Conservation (phyloP, 179 eudicot genomes). For the Sideroxylon spinosum region DNA sequence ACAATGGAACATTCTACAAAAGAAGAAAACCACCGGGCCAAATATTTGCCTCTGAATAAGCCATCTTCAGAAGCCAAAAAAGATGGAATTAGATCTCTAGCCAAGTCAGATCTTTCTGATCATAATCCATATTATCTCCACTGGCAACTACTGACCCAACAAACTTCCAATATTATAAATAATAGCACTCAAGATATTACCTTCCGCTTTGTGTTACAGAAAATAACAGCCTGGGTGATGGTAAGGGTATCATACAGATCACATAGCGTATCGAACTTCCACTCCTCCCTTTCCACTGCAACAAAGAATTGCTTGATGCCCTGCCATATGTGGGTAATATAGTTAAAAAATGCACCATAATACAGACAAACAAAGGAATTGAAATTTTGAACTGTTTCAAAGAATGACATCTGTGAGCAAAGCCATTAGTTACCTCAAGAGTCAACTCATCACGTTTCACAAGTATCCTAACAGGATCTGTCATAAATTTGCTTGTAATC, state of each 20-base stretch:
- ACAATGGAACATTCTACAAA: no score
- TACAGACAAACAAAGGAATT: not conserved
- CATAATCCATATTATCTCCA: no score
- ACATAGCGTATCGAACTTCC: conserved; percentile 96
- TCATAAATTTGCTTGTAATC: conserved; percentile 95
- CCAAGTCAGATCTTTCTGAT: no score
- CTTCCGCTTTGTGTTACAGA: conserved; percentile 94
- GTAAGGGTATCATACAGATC: conserved; percentile 98
- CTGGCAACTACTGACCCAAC: not conserved
- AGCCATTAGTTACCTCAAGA: conserved; percentile 56
- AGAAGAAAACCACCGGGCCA: no score
- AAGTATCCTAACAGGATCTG: conserved; percentile 90
- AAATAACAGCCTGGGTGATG: conserved; percentile 94
- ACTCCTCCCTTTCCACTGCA: conserved; percentile 93
- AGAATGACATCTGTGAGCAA: not conserved
- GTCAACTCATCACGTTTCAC: conserved; percentile 95
- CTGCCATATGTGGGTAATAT: conserved; percentile 32
- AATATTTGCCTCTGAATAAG: no score
- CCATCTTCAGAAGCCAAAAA: no score
- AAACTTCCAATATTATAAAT: not conserved
- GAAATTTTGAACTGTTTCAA: not conserved
- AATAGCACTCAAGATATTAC: conserved; percentile 30
- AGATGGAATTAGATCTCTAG: no score
- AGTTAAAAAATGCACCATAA: not conserved
- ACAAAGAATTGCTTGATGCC: conserved; percentile 97